Conservation (phyloP, 2,329 filamentous ascomycete species). For the Tolypocladium ovalisporum region DNA sequence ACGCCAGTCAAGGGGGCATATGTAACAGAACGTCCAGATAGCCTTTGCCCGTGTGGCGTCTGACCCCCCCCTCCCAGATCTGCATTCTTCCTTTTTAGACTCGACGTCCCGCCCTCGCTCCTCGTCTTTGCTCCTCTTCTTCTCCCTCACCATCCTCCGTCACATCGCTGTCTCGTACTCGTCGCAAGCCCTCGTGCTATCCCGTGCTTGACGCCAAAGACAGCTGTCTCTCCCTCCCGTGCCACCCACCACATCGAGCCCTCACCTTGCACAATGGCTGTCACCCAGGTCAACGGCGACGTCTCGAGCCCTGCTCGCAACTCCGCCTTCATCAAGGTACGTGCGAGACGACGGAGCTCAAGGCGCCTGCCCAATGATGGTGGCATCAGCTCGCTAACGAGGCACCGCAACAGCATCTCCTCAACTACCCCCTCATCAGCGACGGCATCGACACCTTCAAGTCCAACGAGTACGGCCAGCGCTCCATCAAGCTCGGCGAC, state of each 20-base stretch:
- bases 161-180: neutral
- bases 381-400: neutral
- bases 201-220: neutral
- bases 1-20: neutral
- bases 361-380: neutral
- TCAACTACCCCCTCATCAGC: constrained; percentile 72
- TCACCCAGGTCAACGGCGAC: constrained; percentile 40
- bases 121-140: neutral
- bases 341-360: constrained; percentile 4
- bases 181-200: neutral
- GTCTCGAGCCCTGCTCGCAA: constrained; percentile 26
- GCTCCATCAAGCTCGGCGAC: constrained; percentile 65
- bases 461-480: constrained; percentile 71
- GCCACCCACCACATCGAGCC: neutral
- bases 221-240: neutral
- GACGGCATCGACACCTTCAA: constrained; percentile 72
- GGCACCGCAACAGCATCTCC: constrained; percentile 53
- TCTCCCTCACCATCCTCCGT: neutral
- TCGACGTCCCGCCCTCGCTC: neutral
- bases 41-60: neutral
- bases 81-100: constrained; percentile 1
- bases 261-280: constrained; percentile 19
- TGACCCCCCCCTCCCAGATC: neutral
- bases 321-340: constrained; percentile 41
- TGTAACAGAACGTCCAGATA: neutral